Evolutionary conservation across 2,329 filamentous ascomycete genomes (phyloP).

Genomic region (Fusarium fujikuroi): DNA sequence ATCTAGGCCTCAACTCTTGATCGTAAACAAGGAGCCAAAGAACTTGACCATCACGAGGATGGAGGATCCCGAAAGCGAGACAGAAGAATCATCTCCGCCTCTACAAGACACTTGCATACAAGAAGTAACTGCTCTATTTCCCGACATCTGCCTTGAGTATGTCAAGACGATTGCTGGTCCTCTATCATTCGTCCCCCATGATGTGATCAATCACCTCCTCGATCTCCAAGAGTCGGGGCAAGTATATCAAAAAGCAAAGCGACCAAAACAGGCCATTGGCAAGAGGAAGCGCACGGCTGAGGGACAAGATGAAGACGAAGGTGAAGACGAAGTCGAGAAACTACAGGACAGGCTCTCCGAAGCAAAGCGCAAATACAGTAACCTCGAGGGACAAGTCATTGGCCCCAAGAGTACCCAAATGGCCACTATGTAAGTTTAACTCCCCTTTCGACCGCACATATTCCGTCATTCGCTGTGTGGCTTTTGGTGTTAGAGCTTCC

Average conservation of each 20-base stretch:
- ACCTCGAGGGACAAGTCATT: neutral
- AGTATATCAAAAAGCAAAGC: slow-evolving; percentile 50
- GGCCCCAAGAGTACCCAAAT: neutral
- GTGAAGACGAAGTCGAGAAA: neutral
- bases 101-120: slow-evolving; percentile 24
- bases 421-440: slow-evolving; percentile 19
- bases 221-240: slow-evolving; percentile 53
- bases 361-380: slow-evolving; percentile 28
- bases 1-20: neutral
- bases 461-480: neutral
- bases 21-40: neutral
- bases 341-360: slow-evolving; percentile 15
- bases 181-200: slow-evolving; percentile 45
- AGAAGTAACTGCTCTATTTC: slow-evolving; percentile 51
- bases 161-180: slow-evolving; percentile 46
- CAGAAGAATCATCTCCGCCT: neutral
- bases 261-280: slow-evolving; percentile 25
- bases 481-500: neutral
- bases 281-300: slow-evolving; percentile 57
- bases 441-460: neutral
- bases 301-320: slow-evolving; percentile 30
- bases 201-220: slow-evolving; percentile 53
- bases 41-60: slow-evolving; percentile 10
- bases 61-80: slow-evolving; percentile 1
- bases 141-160: slow-evolving; percentile 57